phyloP scores from a whole-genome alignment of 345 rosid species.

The Brassica incana region DNA sequence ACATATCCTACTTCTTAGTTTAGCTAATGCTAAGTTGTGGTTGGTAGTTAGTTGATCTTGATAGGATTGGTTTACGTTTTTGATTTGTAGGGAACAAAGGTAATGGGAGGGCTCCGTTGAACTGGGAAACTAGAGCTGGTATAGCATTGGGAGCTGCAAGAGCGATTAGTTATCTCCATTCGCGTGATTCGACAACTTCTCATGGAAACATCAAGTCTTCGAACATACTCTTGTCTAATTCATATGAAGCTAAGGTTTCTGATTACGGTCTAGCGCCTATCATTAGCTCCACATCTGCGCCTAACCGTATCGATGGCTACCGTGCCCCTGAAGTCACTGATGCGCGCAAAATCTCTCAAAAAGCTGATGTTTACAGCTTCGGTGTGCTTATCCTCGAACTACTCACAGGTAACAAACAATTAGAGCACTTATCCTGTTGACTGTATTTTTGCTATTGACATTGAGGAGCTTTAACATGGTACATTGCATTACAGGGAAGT shows the following conservation, averaged over 20 bases:
- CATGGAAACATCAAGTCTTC: slow-evolving; percentile 97
- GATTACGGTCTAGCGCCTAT: slow-evolving; percentile 86
- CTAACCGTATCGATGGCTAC: slow-evolving; percentile 79
- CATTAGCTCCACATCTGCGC: slow-evolving; percentile 66
- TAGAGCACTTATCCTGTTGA: too few relatives aligned
- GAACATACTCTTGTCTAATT: slow-evolving; percentile 69
- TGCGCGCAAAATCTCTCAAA: slow-evolving; percentile 72
- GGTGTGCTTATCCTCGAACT: slow-evolving; percentile 83
- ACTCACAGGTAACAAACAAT: slow-evolving; percentile 54
- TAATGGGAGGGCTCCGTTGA: slow-evolving; percentile 73
- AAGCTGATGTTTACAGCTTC: slow-evolving; percentile 88
- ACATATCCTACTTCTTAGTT: neutral
- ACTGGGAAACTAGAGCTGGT: slow-evolving; percentile 79
- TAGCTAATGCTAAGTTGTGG: neutral
- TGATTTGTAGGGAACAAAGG: slow-evolving; percentile 63
- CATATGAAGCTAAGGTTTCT: slow-evolving; percentile 73
- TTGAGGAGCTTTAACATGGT: slow-evolving; percentile 3
- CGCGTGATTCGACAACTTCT: slow-evolving; percentile 58
- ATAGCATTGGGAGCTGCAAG: slow-evolving; percentile 83
- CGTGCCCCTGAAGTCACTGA: slow-evolving; percentile 91
- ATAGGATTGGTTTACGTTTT: neutral
- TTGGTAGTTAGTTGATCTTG: neutral
- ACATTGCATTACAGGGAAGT: slow-evolving; percentile 50
- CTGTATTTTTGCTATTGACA: neutral
- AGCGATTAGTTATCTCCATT: slow-evolving; percentile 75